A percentile compares a stretch with the other conserved stretches of the same genome.
Evolutionary conservation across 129 eudicot species (phyloP).

Genomic region (Chrysanthemum seticuspe): DNA sequence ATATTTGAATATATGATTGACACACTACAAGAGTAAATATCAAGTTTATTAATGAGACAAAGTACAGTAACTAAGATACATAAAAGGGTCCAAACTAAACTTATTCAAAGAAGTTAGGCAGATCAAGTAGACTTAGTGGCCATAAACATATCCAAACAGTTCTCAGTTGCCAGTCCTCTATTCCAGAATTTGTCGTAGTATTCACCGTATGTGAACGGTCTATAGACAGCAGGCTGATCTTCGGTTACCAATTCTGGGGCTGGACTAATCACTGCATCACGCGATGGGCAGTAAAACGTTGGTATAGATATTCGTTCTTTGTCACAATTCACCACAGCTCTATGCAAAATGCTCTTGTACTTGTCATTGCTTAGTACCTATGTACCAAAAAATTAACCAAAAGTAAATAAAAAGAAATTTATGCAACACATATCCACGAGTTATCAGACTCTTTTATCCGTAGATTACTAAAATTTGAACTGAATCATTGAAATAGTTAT

Average conservation of each 20-base stretch:
- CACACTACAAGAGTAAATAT: no score
- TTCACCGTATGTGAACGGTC: slow-evolving; percentile 31
- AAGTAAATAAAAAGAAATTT: no score
- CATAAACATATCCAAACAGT: slow-evolving; percentile 37
- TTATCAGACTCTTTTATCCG: neutral
- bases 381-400: neutral
- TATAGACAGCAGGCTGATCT: slow-evolving; percentile 32
- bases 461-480: neutral
- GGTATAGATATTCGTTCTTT: slow-evolving; percentile 44
- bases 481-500: neutral
- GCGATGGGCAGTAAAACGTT: slow-evolving; percentile 46
- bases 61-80: neutral
- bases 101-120: no score
- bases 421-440: no score
- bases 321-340: slow-evolving; percentile 49
- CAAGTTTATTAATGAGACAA: no score
- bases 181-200: slow-evolving; percentile 42
- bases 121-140: neutral
- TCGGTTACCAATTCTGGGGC: slow-evolving; percentile 29
- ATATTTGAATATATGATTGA: neutral
- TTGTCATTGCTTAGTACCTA: slow-evolving; percentile 43
- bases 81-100: neutral
- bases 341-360: slow-evolving; percentile 46
- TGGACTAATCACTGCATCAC: slow-evolving; percentile 39
- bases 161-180: slow-evolving; percentile 36